Conservation (phyloP, 495 filamentous ascomycete species). For the Geopyxis carbonaria region DNA sequence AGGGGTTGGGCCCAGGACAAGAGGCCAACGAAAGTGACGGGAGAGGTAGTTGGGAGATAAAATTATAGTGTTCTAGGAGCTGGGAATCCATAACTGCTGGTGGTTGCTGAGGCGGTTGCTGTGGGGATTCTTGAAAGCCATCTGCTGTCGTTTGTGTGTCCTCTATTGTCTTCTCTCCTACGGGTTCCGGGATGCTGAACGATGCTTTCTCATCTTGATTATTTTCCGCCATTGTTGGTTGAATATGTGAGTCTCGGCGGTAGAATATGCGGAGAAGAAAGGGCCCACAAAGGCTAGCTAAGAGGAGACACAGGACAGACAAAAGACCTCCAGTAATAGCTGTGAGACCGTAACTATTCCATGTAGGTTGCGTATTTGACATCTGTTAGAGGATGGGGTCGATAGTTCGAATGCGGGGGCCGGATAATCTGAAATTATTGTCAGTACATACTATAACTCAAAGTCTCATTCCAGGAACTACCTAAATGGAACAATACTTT, state of each 20-base stretch:
- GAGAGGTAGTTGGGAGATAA: neutral
- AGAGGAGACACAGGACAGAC: constrained; percentile 1
- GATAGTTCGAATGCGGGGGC: no score
- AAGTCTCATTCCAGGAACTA: neutral
- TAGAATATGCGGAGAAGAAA: constrained; percentile 1
- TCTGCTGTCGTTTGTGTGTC: no score
- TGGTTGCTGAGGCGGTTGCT: no score
- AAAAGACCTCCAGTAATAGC: neutral
- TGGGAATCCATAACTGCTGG: no score
- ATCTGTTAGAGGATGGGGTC: no score
- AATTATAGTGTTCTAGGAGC: neutral
- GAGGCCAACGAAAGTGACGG: neutral
- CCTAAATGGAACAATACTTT: neutral
- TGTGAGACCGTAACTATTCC: neutral
- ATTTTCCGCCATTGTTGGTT: neutral
- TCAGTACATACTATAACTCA: neutral
- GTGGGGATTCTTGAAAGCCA: no score
- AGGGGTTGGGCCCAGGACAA: neutral
- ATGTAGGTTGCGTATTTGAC: neutral
- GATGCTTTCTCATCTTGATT: neutral
- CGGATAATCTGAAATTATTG: neutral
- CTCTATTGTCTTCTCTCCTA: neutral
- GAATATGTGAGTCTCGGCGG: neutral
- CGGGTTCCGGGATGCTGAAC: neutral
- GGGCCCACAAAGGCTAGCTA: constrained; percentile 2